These are phyloP conservation scores for Coemansia sp. DNA, from an alignment of 192 early-diverging fungal species.

Conservation along the genomic window DNA sequence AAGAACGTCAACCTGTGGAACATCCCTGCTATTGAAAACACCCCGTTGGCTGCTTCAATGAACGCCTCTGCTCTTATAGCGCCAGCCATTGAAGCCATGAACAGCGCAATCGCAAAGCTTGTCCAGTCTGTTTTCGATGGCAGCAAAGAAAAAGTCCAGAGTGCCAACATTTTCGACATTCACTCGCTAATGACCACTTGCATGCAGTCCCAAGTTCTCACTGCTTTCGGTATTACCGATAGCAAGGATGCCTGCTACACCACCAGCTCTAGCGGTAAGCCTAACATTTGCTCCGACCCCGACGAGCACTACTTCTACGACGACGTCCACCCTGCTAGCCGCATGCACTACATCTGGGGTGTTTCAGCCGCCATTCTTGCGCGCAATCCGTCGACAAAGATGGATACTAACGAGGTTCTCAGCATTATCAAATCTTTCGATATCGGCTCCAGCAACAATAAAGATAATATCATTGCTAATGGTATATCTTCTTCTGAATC, in stretches of 20 bases:
- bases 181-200: conserved; percentile 24
- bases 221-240: conserved; percentile 29
- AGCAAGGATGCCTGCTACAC: conserved; percentile 25
- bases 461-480: conserved; percentile 38
- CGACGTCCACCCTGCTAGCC: conserved; percentile 37
- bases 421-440: conserved; percentile 9
- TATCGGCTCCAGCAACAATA: conserved; percentile 32
- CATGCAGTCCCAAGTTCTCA: conserved; percentile 18
- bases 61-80: conserved; percentile 10
- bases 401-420: conserved; percentile 18
- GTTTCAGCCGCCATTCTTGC: conserved; percentile 33
- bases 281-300: conserved; percentile 34
- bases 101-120: conserved; percentile 16
- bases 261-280: not conserved
- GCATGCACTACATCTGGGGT: conserved; percentile 55
- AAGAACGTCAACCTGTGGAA: conserved; percentile 48
- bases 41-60: conserved; percentile 15
- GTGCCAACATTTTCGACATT: conserved; percentile 29
- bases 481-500: conserved; percentile 6
- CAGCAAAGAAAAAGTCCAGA: conserved; percentile 6
- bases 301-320: conserved; percentile 49
- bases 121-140: not conserved
- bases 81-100: conserved; percentile 18
- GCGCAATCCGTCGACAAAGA: conserved; percentile 19
- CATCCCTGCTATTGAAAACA: conserved; percentile 30